phyloP scores from a whole-genome alignment of 1,139 yeast genomes.

The Scheffersomyces insectosa region DNA sequence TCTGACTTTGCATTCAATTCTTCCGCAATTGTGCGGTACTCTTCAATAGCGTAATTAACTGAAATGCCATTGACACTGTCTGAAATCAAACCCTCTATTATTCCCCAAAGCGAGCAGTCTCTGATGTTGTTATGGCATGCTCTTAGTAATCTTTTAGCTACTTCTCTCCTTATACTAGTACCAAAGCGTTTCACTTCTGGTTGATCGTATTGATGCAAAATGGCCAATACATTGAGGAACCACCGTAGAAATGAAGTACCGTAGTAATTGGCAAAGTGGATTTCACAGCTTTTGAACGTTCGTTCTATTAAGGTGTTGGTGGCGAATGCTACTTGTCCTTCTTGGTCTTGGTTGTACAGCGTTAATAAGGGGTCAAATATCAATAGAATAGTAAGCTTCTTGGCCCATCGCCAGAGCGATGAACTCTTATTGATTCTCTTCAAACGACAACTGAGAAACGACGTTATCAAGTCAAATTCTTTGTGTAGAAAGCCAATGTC shows the following conservation, averaged over 20 bases:
- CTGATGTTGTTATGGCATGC: slow-evolving; percentile 23
- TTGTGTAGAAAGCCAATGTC: slow-evolving; percentile 11
- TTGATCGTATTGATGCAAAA: slow-evolving; percentile 1
- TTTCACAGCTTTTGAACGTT: slow-evolving; percentile 29
- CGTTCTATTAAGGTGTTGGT: slow-evolving; percentile 15
- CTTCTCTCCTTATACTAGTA: background rate
- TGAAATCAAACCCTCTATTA: slow-evolving; percentile 6
- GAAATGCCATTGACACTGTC: too few relatives aligned
- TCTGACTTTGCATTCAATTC: too few relatives aligned
- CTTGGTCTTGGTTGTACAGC: background rate
- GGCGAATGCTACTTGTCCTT: background rate
- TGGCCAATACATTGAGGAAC: slow-evolving; percentile 18
- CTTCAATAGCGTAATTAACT: slow-evolving; percentile 11
- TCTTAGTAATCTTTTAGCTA: slow-evolving; percentile 6
- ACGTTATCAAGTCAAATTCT: slow-evolving; percentile 33
- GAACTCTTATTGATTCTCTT: slow-evolving; percentile 45
- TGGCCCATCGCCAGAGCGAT: slow-evolving; percentile 39
- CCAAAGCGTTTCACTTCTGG: background rate
- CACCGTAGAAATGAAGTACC: slow-evolving; percentile 37
- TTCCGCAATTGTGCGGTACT: slow-evolving; percentile 11
- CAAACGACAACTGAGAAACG: slow-evolving; percentile 35
- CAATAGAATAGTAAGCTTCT: slow-evolving; percentile 26
- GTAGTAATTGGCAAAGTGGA: slow-evolving; percentile 46
- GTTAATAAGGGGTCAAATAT: slow-evolving; percentile 9
- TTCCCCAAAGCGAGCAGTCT: slow-evolving; percentile 40